phyloP scores from a whole-genome alignment of 345 rosid genomes.

The Abelmoschus esculentus region DNA sequence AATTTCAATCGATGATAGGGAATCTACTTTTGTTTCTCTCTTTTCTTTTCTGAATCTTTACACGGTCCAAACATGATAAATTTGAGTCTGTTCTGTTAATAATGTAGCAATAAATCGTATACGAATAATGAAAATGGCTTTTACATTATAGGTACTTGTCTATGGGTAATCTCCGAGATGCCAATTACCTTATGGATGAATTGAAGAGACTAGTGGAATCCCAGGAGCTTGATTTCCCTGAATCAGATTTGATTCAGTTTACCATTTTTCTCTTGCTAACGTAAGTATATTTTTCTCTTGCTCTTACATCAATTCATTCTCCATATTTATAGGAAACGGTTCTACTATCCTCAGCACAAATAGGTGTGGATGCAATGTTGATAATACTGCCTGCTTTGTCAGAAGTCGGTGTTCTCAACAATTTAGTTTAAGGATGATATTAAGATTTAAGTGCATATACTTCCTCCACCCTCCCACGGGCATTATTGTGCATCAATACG shows the following conservation, averaged over 20 bases:
- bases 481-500: too few species aligned
- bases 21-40: too few species aligned
- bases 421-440: neutral
- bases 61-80: neutral
- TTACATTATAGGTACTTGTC: conserved; percentile 56
- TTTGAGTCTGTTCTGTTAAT: neutral
- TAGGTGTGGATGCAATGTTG: neutral
- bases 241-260: conserved; percentile 7
- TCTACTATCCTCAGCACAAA: neutral
- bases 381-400: neutral
- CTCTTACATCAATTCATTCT: neutral
- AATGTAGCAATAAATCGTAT: neutral
- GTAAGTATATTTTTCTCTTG: conserved; percentile 33
- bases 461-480: neutral
- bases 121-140: conserved; percentile 7
- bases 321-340: neutral
- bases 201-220: conserved; percentile 40
- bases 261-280: conserved; percentile 5
- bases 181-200: conserved; percentile 70
- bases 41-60: neutral
- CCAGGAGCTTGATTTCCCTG: neutral
- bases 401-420: neutral
- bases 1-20: too few species aligned
- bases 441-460: neutral
- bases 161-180: conserved; percentile 80